Base-by-base conservation (phyloP, 2,329 filamentous ascomycete genomes). In the Fusarium chaquense region DNA sequence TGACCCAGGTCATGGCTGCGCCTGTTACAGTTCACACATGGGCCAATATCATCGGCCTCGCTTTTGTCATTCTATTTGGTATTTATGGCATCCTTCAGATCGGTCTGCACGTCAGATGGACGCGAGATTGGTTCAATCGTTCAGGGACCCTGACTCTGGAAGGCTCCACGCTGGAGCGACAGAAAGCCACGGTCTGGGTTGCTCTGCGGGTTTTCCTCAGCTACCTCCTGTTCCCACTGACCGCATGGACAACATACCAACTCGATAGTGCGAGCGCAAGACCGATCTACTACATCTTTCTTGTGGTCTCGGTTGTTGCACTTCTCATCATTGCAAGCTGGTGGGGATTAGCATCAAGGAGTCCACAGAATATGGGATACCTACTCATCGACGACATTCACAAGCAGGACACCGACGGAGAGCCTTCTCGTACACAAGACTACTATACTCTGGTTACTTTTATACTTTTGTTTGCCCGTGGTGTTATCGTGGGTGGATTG, bases 211-310 rank as follows among this genome's bases (percentile, higher is more conserved):
- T 94, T 61, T 85, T 92, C 9, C 91, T 92, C 81, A 93, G 92
- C 78, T 94, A 90, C 79, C 90, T 94, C 72, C 82, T 93, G 45
- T 80, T 94, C 9, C 92, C 92, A 0, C 84, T 93, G 45, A 85
- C 93, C 12, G 85, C 91, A 0, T 79, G 93, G 50, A 92, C 91
- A 9, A 86, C 92, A 69, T 94, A 92, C 75, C 91, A 94, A 75
- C 82, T 94, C 47, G 67, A 65, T n/a, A 55, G 63, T 26, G 69
- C 64, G 2, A 24, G 26, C 1, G 15, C 49, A 0, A 35, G 73
- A 2, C 76, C 77, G 0, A 10, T 65, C 0, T 76, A 78, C 32
- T 74, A 78, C 38, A 74, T 67, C 0, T 28, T 71, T 83, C 90
- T 47, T 1, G 68, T 73, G 1, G 47, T 52, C 3, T 1, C 70